These are phyloP conservation scores for Rhamnella rubrinervis DNA, from an alignment of 331 rosid species.

Conservation along the genomic window DNA sequence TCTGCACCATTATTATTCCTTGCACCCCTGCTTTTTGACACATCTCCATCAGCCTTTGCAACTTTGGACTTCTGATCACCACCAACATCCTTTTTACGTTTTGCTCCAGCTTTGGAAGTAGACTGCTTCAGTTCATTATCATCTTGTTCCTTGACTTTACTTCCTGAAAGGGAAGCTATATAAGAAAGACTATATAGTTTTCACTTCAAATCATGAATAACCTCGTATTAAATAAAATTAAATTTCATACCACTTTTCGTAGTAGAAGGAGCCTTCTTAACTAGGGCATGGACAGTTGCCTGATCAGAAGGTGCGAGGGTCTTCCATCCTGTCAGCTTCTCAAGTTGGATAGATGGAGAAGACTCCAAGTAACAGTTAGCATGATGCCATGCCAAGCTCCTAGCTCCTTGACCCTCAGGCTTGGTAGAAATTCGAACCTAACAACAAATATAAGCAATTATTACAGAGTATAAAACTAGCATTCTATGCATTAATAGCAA, in stretches of 20 bases:
- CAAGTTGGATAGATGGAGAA: slow-evolving; percentile 65
- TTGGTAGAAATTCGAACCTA: slow-evolving; percentile 83
- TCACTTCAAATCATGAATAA: slow-evolving; percentile 14
- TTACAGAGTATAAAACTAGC: slow-evolving; percentile 4
- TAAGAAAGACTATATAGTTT: slow-evolving; percentile 15
- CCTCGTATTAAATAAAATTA: slow-evolving; percentile 7
- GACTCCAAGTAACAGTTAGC: slow-evolving; percentile 73
- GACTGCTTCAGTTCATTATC: slow-evolving; percentile 34
- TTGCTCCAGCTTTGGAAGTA: slow-evolving; percentile 56
- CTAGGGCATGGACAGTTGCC: slow-evolving; percentile 52
- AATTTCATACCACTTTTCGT: slow-evolving; percentile 50
- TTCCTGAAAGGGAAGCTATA: slow-evolving; percentile 34
- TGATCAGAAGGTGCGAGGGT: slow-evolving; percentile 74
- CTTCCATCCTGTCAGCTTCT: slow-evolving; percentile 83
- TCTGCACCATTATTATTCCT: slow-evolving; percentile 29
- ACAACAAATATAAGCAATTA: slow-evolving; percentile 16
- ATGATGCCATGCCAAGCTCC: slow-evolving; percentile 84
- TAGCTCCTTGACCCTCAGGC: slow-evolving; percentile 79
- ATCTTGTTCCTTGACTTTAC: slow-evolving; percentile 38
- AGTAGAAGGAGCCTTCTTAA: slow-evolving; percentile 39
- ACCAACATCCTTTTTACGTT: slow-evolving; percentile 57
- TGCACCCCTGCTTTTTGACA: slow-evolving; percentile 43
- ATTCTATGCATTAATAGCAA: too few relatives aligned
- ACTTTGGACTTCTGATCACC: slow-evolving; percentile 59
- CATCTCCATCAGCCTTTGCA: slow-evolving; percentile 57